A percentile compares a stretch with the other conserved stretches of the same genome.
phyloP scores from a whole-genome alignment of 345 rosid species.

The Sisymbrium irio region DNA sequence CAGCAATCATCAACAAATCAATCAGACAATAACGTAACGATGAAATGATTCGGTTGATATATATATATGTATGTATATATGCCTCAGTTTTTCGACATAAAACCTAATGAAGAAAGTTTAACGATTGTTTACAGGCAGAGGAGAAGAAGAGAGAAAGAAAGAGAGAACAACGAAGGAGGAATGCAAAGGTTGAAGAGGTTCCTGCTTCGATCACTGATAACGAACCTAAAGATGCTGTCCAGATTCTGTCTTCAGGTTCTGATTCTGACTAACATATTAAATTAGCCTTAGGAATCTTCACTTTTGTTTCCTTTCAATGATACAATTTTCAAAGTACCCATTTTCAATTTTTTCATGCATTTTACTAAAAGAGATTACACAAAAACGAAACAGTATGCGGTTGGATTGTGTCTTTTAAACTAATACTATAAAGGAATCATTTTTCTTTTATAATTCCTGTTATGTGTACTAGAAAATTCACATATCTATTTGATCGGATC shows the following conservation, averaged over 20 bases:
- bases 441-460: too few species aligned
- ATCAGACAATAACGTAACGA: slow-evolving; percentile 39
- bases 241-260: slow-evolving; percentile 64
- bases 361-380: too few species aligned
- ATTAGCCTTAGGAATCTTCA: neutral
- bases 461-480: too few species aligned
- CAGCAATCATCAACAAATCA: slow-evolving; percentile 34
- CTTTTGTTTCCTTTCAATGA: too few species aligned
- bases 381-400: too few species aligned
- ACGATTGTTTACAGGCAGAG: slow-evolving; percentile 32
- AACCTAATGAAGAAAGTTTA: slow-evolving; percentile 1
- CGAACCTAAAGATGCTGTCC: slow-evolving; percentile 68
- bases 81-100: neutral
- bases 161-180: slow-evolving; percentile 39
- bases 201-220: slow-evolving; percentile 69
- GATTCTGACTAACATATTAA: slow-evolving; percentile 45
- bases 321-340: too few species aligned
- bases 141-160: slow-evolving; percentile 45
- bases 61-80: neutral
- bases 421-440: too few species aligned
- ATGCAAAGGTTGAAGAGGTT: slow-evolving; percentile 31
- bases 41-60: neutral
- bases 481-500: too few species aligned
- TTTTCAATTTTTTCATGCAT: too few species aligned
- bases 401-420: too few species aligned